phyloP scores from a whole-genome alignment of 768 basidiomycete species.

The Tulasnella sp. region DNA sequence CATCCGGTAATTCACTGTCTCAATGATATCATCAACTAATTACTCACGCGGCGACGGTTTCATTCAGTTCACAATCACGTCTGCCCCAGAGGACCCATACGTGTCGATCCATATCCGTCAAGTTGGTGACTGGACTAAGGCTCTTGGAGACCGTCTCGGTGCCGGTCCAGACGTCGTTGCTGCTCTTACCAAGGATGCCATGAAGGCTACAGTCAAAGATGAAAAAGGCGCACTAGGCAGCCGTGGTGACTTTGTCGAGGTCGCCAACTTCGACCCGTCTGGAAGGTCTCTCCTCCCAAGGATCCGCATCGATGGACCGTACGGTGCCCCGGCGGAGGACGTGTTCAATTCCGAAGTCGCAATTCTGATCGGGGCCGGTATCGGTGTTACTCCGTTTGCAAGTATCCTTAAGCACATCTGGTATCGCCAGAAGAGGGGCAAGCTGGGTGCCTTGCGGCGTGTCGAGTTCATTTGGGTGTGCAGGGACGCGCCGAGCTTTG shows the following conservation, averaged over 20 bases:
- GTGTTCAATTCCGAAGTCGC: conserved; percentile 79
- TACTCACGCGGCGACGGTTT: not conserved
- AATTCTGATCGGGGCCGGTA: conserved; percentile 86
- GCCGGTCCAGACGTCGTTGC: conserved; percentile 66
- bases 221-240: conserved; percentile 29
- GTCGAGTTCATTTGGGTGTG: conserved; percentile 95
- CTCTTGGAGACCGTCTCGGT: conserved; percentile 76
- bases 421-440: conserved; percentile 75
- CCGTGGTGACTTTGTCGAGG: conserved; percentile 73
- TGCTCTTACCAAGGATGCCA: conserved; percentile 62
- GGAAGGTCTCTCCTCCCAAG: conserved; percentile 45
- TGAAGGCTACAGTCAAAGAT: conserved; percentile 58
- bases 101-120: conserved; percentile 88
- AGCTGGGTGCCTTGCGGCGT: conserved; percentile 65
- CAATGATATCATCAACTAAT: not conserved
- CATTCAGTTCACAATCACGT: conserved; percentile 83
- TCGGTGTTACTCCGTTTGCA: conserved; percentile 92
- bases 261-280: conserved; percentile 36
- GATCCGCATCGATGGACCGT: conserved; percentile 80
- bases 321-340: conserved; percentile 86
- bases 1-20: conserved; percentile 62
- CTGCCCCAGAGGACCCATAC: conserved; percentile 88
- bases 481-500: conserved; percentile 91
- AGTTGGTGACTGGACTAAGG: conserved; percentile 78
- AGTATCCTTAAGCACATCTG: conserved; percentile 89